Conservation (phyloP, 306 rosid genomes). For the Vigna trinervia region DNA sequence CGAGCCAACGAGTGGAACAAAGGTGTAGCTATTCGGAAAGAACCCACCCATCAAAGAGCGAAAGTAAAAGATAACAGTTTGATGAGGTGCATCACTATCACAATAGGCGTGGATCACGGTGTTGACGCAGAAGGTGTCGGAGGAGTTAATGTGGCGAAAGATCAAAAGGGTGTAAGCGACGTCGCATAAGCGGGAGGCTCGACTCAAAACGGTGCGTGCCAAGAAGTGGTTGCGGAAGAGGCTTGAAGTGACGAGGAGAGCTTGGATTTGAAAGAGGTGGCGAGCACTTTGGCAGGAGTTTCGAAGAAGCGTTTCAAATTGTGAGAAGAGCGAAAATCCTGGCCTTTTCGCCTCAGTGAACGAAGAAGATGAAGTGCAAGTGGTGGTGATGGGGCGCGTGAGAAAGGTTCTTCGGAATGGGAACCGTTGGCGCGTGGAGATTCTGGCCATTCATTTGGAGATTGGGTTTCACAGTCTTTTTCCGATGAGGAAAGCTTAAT, state of each 20-base stretch:
- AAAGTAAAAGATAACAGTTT: slow-evolving; percentile 58
- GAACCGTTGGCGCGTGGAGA: slow-evolving; percentile 52
- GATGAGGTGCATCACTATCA: slow-evolving; percentile 45
- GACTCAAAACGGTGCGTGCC: slow-evolving; percentile 65
- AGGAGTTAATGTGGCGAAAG: slow-evolving; percentile 48
- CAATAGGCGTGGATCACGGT: slow-evolving; percentile 62
- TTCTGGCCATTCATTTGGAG: slow-evolving; percentile 68
- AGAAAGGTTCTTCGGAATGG: slow-evolving; percentile 48
- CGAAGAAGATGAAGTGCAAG: neutral
- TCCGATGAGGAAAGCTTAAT: slow-evolving; percentile 36
- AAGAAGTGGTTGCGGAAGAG: slow-evolving; percentile 57
- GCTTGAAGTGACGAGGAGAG: slow-evolving; percentile 57
- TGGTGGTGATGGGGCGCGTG: slow-evolving; percentile 39
- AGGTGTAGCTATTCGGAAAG: slow-evolving; percentile 62
- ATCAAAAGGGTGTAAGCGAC: slow-evolving; percentile 52
- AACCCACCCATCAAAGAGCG: slow-evolving; percentile 50
- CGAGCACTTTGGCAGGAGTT: slow-evolving; percentile 29
- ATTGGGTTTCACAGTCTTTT: slow-evolving; percentile 15
- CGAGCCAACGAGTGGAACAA: slow-evolving; percentile 62
- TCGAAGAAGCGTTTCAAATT: slow-evolving; percentile 40
- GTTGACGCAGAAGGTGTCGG: slow-evolving; percentile 64
- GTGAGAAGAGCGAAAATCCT: slow-evolving; percentile 12
- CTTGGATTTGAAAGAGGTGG: slow-evolving; percentile 68
- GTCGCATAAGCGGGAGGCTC: slow-evolving; percentile 57
- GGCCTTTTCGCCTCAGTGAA: neutral